A percentile compares a stretch with the other conserved stretches of the same genome.
Conservation (phyloP, 1,284 basidiomycete species). For the Heterobasidion occidentale region DNA sequence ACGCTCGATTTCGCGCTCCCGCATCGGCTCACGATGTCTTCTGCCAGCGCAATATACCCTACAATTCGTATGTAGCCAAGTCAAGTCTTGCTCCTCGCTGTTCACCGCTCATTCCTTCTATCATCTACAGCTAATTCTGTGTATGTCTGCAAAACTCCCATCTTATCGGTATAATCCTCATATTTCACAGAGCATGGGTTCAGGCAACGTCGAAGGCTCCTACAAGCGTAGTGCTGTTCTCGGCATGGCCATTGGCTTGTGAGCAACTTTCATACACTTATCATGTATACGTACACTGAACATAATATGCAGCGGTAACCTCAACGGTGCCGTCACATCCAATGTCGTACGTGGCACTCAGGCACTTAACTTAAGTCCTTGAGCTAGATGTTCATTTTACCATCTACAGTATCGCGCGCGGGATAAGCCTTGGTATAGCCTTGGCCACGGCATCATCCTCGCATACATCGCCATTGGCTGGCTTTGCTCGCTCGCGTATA, state of each 20-base stretch:
- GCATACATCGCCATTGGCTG: constrained; percentile 65
- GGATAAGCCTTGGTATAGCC: constrained; percentile 63
- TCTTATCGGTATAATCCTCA: background rate
- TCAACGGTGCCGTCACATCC: constrained; percentile 65
- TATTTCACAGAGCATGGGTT: constrained; percentile 37
- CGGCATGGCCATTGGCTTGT: constrained; percentile 64
- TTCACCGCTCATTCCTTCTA: background rate
- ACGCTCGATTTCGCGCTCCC: background rate
- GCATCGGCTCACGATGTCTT: background rate
- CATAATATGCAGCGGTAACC: constrained; percentile 41
- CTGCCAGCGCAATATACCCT: constrained; percentile 35
- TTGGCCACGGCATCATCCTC: constrained; percentile 62
- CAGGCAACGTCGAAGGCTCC: constrained; percentile 46
- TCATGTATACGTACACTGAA: background rate
- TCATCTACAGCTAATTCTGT: constrained; percentile 34
- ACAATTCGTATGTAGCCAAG: constrained; percentile 31
- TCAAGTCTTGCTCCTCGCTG: too few species aligned
- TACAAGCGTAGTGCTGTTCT: constrained; percentile 72
- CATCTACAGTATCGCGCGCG: constrained; percentile 47
- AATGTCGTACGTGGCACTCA: constrained; percentile 45
- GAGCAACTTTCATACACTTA: constrained; percentile 14
- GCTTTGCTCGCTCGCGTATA: constrained; percentile 37
- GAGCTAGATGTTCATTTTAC: background rate
- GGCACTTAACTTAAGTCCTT: background rate
- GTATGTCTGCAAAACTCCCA: constrained; percentile 19